Conservation (phyloP, 169 alveolate genomes). For the Plasmodium gonderi region DNA sequence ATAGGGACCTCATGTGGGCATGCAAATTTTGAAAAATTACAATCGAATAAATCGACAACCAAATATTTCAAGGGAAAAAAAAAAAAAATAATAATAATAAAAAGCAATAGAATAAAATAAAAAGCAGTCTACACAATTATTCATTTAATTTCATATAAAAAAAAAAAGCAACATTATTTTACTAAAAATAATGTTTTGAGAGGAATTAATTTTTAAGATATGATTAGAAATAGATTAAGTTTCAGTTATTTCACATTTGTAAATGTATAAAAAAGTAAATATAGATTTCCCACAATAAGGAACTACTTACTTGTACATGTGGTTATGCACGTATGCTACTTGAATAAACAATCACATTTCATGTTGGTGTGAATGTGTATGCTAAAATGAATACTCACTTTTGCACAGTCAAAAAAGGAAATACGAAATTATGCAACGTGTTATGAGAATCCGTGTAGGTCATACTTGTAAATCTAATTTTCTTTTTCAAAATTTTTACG, state of each 20-base stretch:
- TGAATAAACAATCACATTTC: neutral
- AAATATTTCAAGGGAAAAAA: neutral
- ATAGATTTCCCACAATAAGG: too few species aligned
- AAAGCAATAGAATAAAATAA: neutral
- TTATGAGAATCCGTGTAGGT: neutral
- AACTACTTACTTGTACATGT: too few species aligned
- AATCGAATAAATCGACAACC: constrained; percentile 50
- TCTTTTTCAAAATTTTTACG: neutral
- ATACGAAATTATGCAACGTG: neutral
- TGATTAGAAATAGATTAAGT: too few species aligned
- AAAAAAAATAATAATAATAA: neutral
- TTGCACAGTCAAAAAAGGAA: neutral
- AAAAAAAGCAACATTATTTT: neutral
- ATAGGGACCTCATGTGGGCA: constrained; percentile 6
- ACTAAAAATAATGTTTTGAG: neutral
- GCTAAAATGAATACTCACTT: neutral
- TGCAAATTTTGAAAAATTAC: constrained; percentile 22
- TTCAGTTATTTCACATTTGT: too few species aligned
- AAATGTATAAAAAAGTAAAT: too few species aligned
- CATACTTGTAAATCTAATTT: neutral
- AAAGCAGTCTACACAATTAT: neutral
- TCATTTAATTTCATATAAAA: neutral
- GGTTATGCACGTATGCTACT: neutral
- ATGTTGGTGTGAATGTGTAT: neutral
- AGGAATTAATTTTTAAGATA: neutral